Base-by-base conservation (phyloP, 495 filamentous ascomycete genomes). In the Lentithecium fluviatile region DNA sequence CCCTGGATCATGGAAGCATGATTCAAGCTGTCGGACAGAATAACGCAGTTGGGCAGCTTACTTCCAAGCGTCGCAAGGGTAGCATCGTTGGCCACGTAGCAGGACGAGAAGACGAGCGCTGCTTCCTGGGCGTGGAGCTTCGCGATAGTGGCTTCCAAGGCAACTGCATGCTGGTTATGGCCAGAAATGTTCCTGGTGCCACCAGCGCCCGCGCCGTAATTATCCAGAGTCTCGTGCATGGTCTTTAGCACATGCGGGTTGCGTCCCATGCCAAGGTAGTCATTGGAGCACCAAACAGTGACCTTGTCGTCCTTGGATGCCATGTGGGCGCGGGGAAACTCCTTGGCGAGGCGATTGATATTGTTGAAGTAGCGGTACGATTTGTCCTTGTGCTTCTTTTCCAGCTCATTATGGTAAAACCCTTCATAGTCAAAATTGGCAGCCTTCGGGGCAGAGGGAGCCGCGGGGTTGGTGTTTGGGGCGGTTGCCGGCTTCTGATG, bases 291-390 rank as follows among this genome's bases (percentile, higher is more conserved):
- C 94, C 95, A 98, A 36, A 97, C 93, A 3, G 92, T 96, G 52
- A 98, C 94, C n/a, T 83, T 83, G 62, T 96, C 89, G 63, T 95
- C 88, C 66, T 82, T 82, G 45, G 78, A 85, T 13, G 91, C 81
- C 77, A 94, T 94, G 73, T 98, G 94, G 17, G 94, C 94, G 40
- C 88, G 89, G 21, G 94, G 94, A 69, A 98, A 98, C 62, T 97
- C 90, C 77, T 95, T 87, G 56, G 95, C 94, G 58, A 98, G 80
- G 21, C 94, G 90, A 72, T 98, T 98, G 85, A 98, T 98, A 79
- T 98, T 98, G 80, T 98, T 98, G 83, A 98, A 98, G 79, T 98
- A 97, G 67, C 94, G 90, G 79, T 98, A 98, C 37, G 90, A 95
- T 78, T 96, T 97, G 80, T 98, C 95, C 80, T 96, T 91, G 83